Evolutionary conservation across 2,329 filamentous ascomycete genomes (phyloP).

Genomic region (Fusarium sp.): DNA sequence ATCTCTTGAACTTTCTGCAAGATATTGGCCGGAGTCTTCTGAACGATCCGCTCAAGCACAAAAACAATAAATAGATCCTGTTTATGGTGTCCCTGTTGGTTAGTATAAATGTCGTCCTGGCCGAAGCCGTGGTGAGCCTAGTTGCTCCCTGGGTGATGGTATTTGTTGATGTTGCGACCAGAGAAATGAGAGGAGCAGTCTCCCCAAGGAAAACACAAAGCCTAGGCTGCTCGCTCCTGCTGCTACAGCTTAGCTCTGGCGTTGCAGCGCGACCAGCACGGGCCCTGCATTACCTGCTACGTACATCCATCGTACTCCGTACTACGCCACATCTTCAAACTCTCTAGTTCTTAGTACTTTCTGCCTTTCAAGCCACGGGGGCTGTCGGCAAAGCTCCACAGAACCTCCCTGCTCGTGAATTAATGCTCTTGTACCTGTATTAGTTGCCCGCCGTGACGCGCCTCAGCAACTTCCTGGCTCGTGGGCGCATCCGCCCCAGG

Average conservation of each 20-base stretch:
- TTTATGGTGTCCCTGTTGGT: constrained; percentile 40
- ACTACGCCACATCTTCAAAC: constrained; percentile 19
- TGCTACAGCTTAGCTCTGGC: constrained; percentile 35
- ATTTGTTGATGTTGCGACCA: constrained; percentile 52
- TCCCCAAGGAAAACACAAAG: constrained; percentile 46
- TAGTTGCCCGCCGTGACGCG: constrained; percentile 46
- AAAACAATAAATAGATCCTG: background rate
- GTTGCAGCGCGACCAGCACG: constrained; percentile 44
- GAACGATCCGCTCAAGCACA: background rate
- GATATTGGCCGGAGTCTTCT: constrained; percentile 6
- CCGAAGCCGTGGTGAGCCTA: constrained; percentile 51
- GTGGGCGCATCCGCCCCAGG: constrained; percentile 41
- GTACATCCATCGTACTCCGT: too few species aligned
- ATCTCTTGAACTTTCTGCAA: constrained; percentile 14
- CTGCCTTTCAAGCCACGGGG: constrained; percentile 30
- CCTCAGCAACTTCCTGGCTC: constrained; percentile 42
- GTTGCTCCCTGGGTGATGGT: constrained; percentile 48
- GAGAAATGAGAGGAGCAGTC: constrained; percentile 34
- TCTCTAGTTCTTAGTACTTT: background rate
- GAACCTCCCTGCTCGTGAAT: constrained; percentile 26
- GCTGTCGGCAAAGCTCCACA: constrained; percentile 18
- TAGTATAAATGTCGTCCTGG: constrained; percentile 50
- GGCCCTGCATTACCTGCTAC: background rate
- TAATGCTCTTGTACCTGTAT: constrained; percentile 25
- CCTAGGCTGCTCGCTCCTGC: constrained; percentile 3